Percentiles rank a stretch among this genome's conserved stretches.
Conservation (phyloP, 306 rosid species). For the Dalbergia oliveri region DNA sequence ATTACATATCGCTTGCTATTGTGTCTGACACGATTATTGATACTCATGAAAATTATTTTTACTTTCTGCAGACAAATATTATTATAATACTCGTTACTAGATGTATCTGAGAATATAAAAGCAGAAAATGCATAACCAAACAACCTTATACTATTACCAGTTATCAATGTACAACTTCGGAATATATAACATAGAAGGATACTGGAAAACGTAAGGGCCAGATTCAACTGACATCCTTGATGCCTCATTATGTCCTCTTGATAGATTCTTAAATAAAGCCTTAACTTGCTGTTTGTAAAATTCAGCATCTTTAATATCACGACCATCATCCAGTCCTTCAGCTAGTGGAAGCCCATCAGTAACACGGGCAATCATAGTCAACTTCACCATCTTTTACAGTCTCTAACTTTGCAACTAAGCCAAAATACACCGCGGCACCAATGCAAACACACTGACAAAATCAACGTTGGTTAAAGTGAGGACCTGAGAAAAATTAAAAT, state of each 20-base stretch:
- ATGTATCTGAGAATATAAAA: slow-evolving; percentile 19
- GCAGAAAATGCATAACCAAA: slow-evolving; percentile 21
- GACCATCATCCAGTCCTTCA: slow-evolving; percentile 94
- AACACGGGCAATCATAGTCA: slow-evolving; percentile 96
- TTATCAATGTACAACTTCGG: slow-evolving; percentile 17
- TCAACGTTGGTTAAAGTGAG: slow-evolving; percentile 1
- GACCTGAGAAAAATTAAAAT: slow-evolving; percentile 9
- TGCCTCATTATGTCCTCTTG: slow-evolving; percentile 88
- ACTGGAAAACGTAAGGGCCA: slow-evolving; percentile 92
- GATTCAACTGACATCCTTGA: slow-evolving; percentile 97
- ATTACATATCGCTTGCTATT: neutral
- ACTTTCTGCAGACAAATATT: neutral
- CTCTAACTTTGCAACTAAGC: slow-evolving; percentile 38
- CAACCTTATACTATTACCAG: slow-evolving; percentile 3
- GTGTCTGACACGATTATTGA: slow-evolving; percentile 12
- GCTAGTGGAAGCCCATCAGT: slow-evolving; percentile 93
- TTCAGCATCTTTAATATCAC: slow-evolving; percentile 79
- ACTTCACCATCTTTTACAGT: slow-evolving; percentile 84
- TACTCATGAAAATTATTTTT: neutral
- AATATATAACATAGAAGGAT: slow-evolving; percentile 62
- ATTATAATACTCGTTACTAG: neutral
- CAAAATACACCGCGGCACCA: slow-evolving; percentile 39
- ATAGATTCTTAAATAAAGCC: slow-evolving; percentile 89
- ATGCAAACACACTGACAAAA: slow-evolving; percentile 38
- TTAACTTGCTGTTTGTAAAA: slow-evolving; percentile 94